These are phyloP conservation scores for Globisporangium rhizosaccharum DNA, from an alignment of 352 stramenopile species.

Conservation along the genomic window DNA sequence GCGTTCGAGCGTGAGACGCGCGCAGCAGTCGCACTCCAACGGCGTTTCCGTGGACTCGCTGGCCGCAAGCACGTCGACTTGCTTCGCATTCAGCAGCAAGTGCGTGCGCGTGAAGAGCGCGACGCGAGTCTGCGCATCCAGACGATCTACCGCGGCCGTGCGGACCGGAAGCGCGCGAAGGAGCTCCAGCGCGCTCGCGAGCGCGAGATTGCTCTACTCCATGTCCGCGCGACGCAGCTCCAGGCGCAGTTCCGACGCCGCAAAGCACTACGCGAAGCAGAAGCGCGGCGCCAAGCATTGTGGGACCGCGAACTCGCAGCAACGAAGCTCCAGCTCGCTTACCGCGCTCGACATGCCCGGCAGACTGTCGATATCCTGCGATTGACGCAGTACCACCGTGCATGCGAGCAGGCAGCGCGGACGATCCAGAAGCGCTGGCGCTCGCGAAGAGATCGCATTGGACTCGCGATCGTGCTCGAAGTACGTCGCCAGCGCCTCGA, in stretches of 20 bases:
- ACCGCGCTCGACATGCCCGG: slow-evolving; percentile 39
- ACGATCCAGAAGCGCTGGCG: slow-evolving; percentile 55
- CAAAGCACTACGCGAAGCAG: slow-evolving; percentile 25
- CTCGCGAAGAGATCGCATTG: slow-evolving; percentile 36
- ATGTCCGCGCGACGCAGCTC: slow-evolving; percentile 38
- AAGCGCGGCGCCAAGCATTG: slow-evolving; percentile 21
- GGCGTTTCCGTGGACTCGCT: slow-evolving; percentile 37
- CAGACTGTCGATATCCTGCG: slow-evolving; percentile 35
- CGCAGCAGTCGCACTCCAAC: slow-evolving; percentile 49
- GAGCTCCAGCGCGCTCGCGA: slow-evolving; percentile 26
- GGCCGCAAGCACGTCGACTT: slow-evolving; percentile 33
- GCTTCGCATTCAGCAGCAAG: slow-evolving; percentile 24
- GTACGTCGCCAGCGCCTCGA: slow-evolving; percentile 26
- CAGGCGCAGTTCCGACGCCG: slow-evolving; percentile 48
- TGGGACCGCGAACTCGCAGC: slow-evolving; percentile 37
- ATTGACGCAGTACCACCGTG: slow-evolving; percentile 31
- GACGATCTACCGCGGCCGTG: slow-evolving; percentile 42
- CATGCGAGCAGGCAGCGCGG: slow-evolving; percentile 28
- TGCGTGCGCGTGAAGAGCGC: slow-evolving; percentile 24
- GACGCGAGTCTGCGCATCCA: slow-evolving; percentile 52
- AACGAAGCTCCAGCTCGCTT: slow-evolving; percentile 54
- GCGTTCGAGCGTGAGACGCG: slow-evolving; percentile 28
- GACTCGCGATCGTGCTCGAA: slow-evolving; percentile 31
- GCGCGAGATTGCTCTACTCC: slow-evolving; percentile 23
- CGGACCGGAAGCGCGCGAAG: slow-evolving; percentile 36